Base-by-base conservation (phyloP, 306 rosid genomes). In the Prunus mira region DNA sequence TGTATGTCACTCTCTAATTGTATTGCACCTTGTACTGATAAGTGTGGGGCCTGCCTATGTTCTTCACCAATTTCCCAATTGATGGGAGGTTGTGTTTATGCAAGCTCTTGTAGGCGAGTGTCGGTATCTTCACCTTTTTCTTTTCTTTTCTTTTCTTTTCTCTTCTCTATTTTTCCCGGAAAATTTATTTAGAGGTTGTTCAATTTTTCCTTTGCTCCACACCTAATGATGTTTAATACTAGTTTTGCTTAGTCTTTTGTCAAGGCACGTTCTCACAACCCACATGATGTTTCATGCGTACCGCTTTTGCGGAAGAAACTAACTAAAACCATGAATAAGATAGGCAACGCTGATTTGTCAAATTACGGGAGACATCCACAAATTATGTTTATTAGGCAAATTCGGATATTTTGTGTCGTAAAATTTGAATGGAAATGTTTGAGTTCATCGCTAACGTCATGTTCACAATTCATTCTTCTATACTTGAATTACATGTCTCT, bases 11-110 rank as follows among this genome's bases (percentile, higher is more conserved):
- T 12, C 25, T 43, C 91, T 82, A 83, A 83, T 79, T 11, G 74
- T 27, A 32, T 49, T 73, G 14, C 14, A 13, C 20, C 47, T n/a
- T 80, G 82, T 61, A 34, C 64, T 55, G 82, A 78, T 81, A 65
- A 8, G 55, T 3, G 83, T 71, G 85, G 90, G 84, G 15, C 72
- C 86, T 78, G 24, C 70, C 46, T 3, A 19, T 17, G 27, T 38
- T 22, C 22, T 3, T n/a, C 20, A 51, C 14, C 3, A 12, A 71
- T 72, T 24, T 38, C 78, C 74, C 7, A 38, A 0, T 56, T 64
- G 61, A 19, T 74, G 51, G 76, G 74, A 51, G 19, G 46, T 52
- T 47, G 65, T 43, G 77, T 28, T 28, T 14, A 1, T 12, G 18
- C 28, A 76, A 79, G 76, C 49, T 27, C 18, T 51, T 4, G 6